Conservation (phyloP, 176 grass and related monocot genomes). For the Saccharum officinarum region DNA sequence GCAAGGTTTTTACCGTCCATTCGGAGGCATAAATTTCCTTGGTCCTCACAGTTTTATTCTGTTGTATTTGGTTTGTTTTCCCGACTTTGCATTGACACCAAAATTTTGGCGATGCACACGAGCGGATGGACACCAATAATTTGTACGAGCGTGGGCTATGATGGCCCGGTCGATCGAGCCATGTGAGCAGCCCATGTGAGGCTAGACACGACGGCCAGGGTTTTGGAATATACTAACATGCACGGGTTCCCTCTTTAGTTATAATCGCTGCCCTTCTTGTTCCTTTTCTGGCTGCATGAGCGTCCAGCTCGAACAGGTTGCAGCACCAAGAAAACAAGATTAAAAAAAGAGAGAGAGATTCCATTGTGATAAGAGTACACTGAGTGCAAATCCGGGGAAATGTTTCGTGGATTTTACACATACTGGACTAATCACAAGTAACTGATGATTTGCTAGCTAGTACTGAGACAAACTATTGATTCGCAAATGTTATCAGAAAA, state of each 20-base stretch:
- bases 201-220: slow-evolving; percentile 24
- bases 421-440: neutral
- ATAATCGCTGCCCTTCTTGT: slow-evolving; percentile 1
- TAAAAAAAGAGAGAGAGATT: slow-evolving; percentile 1
- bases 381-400: neutral
- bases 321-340: slow-evolving; percentile 3
- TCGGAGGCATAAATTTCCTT: neutral
- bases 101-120: slow-evolving; percentile 28
- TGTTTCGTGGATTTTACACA: neutral
- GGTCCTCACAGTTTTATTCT: neutral
- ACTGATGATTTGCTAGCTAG: neutral
- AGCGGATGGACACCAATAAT: slow-evolving; percentile 28
- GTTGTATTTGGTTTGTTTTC: neutral
- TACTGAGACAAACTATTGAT: neutral
- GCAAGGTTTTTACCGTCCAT: neutral
- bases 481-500: neutral
- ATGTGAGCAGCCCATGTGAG: slow-evolving; percentile 44
- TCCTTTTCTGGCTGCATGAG: neutral
- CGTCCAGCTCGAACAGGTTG: slow-evolving; percentile 43
- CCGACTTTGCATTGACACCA: neutral
- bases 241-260: slow-evolving; percentile 14
- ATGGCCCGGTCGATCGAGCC: slow-evolving; percentile 27
- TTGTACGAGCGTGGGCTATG: slow-evolving; percentile 32
- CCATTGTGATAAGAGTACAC: neutral
- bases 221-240: slow-evolving; percentile 59